A percentile compares a stretch with the other conserved stretches of the same genome.
phyloP scores from a whole-genome alignment of 148 eudicot species.

The Spergularia bocconei region DNA sequence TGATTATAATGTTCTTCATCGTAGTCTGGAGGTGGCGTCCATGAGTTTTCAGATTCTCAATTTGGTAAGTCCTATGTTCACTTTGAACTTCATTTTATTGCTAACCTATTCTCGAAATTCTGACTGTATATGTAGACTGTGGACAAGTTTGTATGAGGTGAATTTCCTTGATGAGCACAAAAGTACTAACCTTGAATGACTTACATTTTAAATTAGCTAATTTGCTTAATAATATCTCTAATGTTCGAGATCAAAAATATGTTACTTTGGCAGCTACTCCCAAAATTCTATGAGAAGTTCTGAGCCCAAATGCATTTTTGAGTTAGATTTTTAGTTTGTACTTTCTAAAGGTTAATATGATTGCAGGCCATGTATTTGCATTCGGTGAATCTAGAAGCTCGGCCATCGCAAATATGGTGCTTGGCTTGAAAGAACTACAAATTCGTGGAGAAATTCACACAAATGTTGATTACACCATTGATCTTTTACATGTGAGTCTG shows the following conservation, averaged over 20 bases:
- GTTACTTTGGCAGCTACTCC: too few relatives aligned
- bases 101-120: background rate
- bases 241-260: too few relatives aligned
- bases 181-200: background rate
- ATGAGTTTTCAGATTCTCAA: slow-evolving; percentile 99
- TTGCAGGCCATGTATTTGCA: slow-evolving; percentile 95
- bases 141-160: background rate
- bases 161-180: background rate
- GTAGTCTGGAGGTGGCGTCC: slow-evolving; percentile 99
- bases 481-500: slow-evolving; percentile 78
- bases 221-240: too few relatives aligned
- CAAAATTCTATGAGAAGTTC: too few relatives aligned
- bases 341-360: background rate
- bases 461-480: slow-evolving; percentile 96
- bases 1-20: slow-evolving; percentile 24
- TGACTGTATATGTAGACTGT: background rate
- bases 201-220: background rate
- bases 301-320: too few relatives aligned
- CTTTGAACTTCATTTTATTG: background rate
- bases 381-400: slow-evolving; percentile 95
- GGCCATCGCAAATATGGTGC: slow-evolving; percentile 98
- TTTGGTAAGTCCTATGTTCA: slow-evolving; percentile 62
- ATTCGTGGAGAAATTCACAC: slow-evolving; percentile 98
- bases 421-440: slow-evolving; percentile 95
- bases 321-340: too few relatives aligned